Conservation (phyloP, 495 filamentous ascomycete genomes). For the Hypoxylon lienhwacheense region DNA sequence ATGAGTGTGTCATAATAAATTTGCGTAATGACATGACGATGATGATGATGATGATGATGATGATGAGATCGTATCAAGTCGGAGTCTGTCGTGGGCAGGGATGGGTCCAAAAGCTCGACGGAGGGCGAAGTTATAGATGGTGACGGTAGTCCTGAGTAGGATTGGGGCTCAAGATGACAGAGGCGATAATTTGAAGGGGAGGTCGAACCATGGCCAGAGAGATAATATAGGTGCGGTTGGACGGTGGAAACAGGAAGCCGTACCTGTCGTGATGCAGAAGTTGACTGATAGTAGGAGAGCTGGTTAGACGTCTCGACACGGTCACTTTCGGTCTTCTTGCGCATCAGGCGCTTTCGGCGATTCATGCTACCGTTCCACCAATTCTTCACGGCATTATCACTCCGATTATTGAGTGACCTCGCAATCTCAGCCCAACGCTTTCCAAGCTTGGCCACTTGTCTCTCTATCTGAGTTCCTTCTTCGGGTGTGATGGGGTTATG, state of each 20-base stretch:
- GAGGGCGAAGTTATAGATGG: slow-evolving; percentile 64
- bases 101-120: slow-evolving; percentile 62
- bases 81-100: slow-evolving; percentile 71
- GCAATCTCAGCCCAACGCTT: slow-evolving; percentile 97
- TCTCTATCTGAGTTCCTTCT: slow-evolving; percentile 81
- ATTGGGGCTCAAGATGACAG: background rate
- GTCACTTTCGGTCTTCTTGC: slow-evolving; percentile 22
- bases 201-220: background rate
- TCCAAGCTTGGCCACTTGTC: slow-evolving; percentile 77
- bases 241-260: background rate
- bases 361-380: slow-evolving; percentile 99
- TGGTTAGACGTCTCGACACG: background rate
- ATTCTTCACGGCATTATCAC: slow-evolving; percentile 98
- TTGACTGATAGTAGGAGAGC: background rate
- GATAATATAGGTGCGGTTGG: slow-evolving; percentile 1
- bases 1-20: too few species aligned
- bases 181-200: background rate
- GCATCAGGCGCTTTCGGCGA: slow-evolving; percentile 55
- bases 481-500: slow-evolving; percentile 90
- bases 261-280: background rate
- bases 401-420: slow-evolving; percentile 78
- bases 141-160: slow-evolving; percentile 63
- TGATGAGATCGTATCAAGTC: slow-evolving; percentile 36
- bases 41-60: too few species aligned
- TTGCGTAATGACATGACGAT: too few species aligned